Evolutionary conservation across 805 yeast species (phyloP).

Genomic region (Saitoella complicata): DNA sequence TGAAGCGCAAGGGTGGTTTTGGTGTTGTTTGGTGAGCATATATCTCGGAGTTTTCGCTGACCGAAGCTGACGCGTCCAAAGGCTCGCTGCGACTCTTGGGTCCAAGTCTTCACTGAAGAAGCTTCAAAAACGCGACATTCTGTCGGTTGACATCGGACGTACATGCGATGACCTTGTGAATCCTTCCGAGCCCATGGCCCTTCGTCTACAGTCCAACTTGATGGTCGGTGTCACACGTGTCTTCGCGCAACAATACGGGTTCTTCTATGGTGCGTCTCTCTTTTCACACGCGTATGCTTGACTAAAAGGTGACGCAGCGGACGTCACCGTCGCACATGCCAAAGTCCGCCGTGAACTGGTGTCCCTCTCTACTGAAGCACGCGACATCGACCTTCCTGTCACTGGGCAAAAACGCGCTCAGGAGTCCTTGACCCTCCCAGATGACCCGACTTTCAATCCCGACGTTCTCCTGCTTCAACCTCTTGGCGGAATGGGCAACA

Average conservation of each 20-base stretch:
- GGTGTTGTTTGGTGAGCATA: constrained; percentile 1
- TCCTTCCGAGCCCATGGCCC: constrained; percentile 16
- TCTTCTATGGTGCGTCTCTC: constrained; percentile 5
- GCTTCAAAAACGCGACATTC: constrained; percentile 14
- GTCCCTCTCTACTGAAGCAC: too few species aligned
- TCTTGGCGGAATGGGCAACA: too few species aligned
- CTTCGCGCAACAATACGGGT: constrained; percentile 11
- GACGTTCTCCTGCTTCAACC: too few species aligned
- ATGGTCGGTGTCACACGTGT: constrained; percentile 13
- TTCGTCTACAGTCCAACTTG: constrained; percentile 14
- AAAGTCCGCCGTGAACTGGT: too few species aligned
- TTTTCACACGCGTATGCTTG: too few species aligned
- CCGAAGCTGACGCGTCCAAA: not conserved
- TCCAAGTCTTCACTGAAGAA: constrained; percentile 11
- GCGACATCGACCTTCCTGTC: too few species aligned
- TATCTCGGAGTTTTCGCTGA: not conserved
- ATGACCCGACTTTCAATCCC: too few species aligned
- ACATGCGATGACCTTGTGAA: constrained; percentile 11
- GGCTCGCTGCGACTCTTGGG: constrained; percentile 16
- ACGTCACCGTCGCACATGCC: too few species aligned
- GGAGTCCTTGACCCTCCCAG: too few species aligned
- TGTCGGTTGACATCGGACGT: constrained; percentile 12
- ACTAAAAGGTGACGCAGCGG: too few species aligned
- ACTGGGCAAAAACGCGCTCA: too few species aligned
- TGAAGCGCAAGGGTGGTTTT: not conserved